Base-by-base conservation (phyloP, 768 basidiomycete genomes). In the Pleurotus citrinopileatus region DNA sequence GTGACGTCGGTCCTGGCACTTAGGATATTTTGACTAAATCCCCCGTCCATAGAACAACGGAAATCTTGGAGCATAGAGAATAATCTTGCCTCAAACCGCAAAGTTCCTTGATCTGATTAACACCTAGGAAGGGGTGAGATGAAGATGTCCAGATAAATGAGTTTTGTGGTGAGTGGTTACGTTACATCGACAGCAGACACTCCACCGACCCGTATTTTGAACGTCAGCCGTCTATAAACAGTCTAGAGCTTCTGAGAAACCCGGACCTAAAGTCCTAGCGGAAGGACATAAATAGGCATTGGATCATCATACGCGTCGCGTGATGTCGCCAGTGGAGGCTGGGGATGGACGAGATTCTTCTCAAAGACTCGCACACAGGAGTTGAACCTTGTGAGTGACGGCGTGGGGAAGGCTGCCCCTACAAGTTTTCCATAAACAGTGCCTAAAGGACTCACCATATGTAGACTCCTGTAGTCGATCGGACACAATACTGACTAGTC, bases 381-480 rank as follows among this genome's bases (percentile, higher is more conserved):
- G n/a, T n/a, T n/a, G n/a, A n/a, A n/a, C n/a, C n/a, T n/a, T n/a
- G n/a, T n/a, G n/a, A n/a, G n/a, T n/a, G n/a, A n/a, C n/a, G n/a
- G n/a, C n/a, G n/a, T n/a, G n/a, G n/a, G n/a, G n/a, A n/a, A n/a
- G n/a, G n/a, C n/a, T n/a, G n/a, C n/a, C n/a, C n/a, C n/a, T n/a
- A n/a, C n/a, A n/a, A n/a, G n/a, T n/a, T n/a, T n/a, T n/a, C n/a
- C n/a, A n/a, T n/a, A n/a, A n/a, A n/a, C n/a, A n/a, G n/a, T n/a
- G n/a, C n/a, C n/a, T n/a, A n/a, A n/a, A n/a, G n/a, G 19, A 44
- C 43, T 44, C 43, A 44, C 43, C 43, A 44, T 44, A 27, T 12
- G 15, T 9, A 15, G 34, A 51, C 48, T 26, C 48, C 27, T 51
- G 20, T 19, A 17, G 34, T 19, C 12, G 22, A 34, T 34, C 32